Conservation (phyloP, 441 rosid genomes). For the Jatropha multifida region DNA sequence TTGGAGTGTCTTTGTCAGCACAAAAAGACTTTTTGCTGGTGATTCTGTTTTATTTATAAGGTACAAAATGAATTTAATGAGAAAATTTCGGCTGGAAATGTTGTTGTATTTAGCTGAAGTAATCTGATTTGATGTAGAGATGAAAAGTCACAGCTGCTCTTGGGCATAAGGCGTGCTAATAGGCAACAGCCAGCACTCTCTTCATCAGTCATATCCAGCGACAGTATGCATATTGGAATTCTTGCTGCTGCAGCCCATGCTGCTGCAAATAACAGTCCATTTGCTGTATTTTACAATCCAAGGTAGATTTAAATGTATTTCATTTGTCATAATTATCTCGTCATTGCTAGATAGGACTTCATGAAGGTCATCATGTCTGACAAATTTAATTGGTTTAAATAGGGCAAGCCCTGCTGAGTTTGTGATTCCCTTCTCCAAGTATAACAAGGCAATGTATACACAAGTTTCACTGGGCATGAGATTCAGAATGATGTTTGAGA, state of each 20-base stretch:
- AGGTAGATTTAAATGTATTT: conserved; percentile 36
- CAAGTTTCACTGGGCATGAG: conserved; percentile 95
- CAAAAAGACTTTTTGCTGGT: conserved; percentile 89
- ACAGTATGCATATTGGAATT: conserved; percentile 79
- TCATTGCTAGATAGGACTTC: neutral
- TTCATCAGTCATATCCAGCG: conserved; percentile 71
- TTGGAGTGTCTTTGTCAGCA: conserved; percentile 95
- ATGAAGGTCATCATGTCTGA: conserved; percentile 21
- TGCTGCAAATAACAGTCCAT: conserved; percentile 65
- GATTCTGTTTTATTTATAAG: conserved; percentile 92
- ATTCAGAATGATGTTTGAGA: conserved; percentile 96
- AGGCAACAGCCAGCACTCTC: conserved; percentile 67
- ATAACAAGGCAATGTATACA: conserved; percentile 74
- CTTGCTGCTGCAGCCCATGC: conserved; percentile 90
- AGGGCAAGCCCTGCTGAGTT: conserved; percentile 97
- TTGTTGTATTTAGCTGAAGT: conserved; percentile 22
- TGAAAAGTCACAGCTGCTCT: conserved; percentile 62
- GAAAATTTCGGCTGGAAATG: conserved; percentile 4
- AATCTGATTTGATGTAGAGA: conserved; percentile 43
- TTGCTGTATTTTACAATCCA: conserved; percentile 67
- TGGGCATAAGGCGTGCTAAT: conserved; percentile 66
- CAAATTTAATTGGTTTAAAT: conserved; percentile 26
- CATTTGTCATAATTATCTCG: conserved; percentile 8
- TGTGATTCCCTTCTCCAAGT: conserved; percentile 95
- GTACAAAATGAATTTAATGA: conserved; percentile 32